Evolutionary conservation across 352 stramenopile species (phyloP), one percentile per base, ranked within the genome.

Genomic region (Achlya hypogyna): DNA sequence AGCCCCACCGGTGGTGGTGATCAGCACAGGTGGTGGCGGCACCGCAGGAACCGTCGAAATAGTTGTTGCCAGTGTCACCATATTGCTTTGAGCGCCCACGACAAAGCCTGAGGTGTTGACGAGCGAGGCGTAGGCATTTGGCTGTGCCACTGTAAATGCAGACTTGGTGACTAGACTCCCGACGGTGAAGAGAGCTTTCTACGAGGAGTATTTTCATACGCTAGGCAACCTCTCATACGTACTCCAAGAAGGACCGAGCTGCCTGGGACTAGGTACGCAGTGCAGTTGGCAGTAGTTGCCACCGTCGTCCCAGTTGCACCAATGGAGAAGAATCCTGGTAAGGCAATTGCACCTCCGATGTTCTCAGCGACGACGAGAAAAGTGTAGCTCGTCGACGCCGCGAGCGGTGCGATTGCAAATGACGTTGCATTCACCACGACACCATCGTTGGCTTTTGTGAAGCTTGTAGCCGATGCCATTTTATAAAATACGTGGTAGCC

Each of bases 301-400:
- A 87, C 38, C 2, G 74, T 12, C 5, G 40, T 70, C 8, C 75
- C 70, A 14, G 74, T 74, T 22, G 62, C 53, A 38, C 69, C 68
- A 12, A 86, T 71, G 8, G 78, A 82, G 8, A 86, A 20, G 6
- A 71, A 70, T 2, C 77, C 82, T 12, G 63, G 62, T 0, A 90
- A 49, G 28, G 28, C 62, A 1, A 62, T 28, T 0, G 62, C 16
- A 0, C 28, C 12, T 2, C 79, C 32, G 0, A 65, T 53, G 29
- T 78, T 89, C 12, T 72, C 34, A 0, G 78, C 75, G 1, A 91
- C 28, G 1, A 87, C 79, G 18, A 84, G 78, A 16, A 86, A 76
- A 25, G 79, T 56, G 65, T 91, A 89, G 25, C 60, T 71, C 25
- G 67, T 75, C 0, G 64, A 71, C 0, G 78, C 82, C 14, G 75